A percentile compares a stretch with the other conserved stretches of the same genome.
phyloP scores from a whole-genome alignment of 2,329 filamentous ascomycete genomes.

The Nemania sp. region DNA sequence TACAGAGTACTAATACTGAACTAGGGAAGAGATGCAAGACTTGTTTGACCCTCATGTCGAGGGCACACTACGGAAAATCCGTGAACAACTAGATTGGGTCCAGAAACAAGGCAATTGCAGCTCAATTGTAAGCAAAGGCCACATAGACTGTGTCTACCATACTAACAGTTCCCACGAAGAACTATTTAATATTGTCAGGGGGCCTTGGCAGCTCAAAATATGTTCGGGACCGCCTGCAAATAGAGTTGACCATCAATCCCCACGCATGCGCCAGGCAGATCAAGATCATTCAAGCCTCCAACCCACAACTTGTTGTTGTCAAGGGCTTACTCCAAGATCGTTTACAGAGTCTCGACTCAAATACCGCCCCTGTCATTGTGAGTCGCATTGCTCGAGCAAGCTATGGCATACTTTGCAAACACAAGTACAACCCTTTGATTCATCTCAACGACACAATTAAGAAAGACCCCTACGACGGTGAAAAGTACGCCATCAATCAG shows the following conservation, averaged over 20 bases:
- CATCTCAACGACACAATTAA: conserved; percentile 45
- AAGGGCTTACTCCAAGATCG: conserved; percentile 57
- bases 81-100: conserved; percentile 48
- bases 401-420: conserved; percentile 48
- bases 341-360: conserved; percentile 51
- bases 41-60: conserved; percentile 50
- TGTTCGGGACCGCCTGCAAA: conserved; percentile 48
- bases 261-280: conserved; percentile 45
- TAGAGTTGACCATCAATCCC: conserved; percentile 40
- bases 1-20: not conserved
- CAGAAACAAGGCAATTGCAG: conserved; percentile 37
- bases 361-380: conserved; percentile 48
- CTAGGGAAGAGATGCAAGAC: conserved; percentile 48
- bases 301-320: conserved; percentile 60
- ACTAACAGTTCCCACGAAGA: conserved; percentile 33
- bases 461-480: conserved; percentile 42
- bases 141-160: not conserved
- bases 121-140: conserved; percentile 42
- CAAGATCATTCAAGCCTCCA: conserved; percentile 50
- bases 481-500: conserved; percentile 48
- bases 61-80: conserved; percentile 45
- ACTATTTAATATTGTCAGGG: conserved; percentile 50
- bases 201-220: conserved; percentile 53
- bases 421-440: conserved; percentile 43
- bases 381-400: conserved; percentile 48